These are phyloP conservation scores for Trichophyton simii DNA, from an alignment of 2,329 filamentous ascomycete genomes.

Conservation along the genomic window DNA sequence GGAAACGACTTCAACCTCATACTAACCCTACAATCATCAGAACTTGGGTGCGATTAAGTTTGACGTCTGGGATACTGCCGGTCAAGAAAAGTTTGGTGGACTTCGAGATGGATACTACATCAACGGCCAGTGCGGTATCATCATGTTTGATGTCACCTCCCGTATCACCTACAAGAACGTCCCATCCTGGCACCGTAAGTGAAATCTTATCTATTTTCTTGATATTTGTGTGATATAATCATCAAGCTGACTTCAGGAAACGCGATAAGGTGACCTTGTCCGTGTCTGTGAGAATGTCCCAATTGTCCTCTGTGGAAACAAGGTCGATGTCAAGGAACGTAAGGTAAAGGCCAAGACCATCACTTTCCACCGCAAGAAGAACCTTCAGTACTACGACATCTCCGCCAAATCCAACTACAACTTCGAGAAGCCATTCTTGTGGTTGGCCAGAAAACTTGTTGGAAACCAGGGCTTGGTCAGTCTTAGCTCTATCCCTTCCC, in stretches of 20 bases:
- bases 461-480: constrained; percentile 77
- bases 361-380: constrained; percentile 99
- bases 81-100: constrained; percentile 97
- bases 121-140: constrained; percentile 97
- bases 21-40: constrained; percentile 25
- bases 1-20: background rate
- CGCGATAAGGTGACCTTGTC: constrained; percentile 71
- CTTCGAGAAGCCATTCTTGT: constrained; percentile 94
- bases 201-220: background rate
- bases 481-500: constrained; percentile 12
- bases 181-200: constrained; percentile 96
- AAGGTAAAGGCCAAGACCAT: constrained; percentile 99
- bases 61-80: constrained; percentile 98
- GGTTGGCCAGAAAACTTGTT: constrained; percentile 97
- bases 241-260: background rate
- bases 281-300: constrained; percentile 98
- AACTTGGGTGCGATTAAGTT: constrained; percentile 97
- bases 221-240: too few species aligned
- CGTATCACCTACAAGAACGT: constrained; percentile 95
- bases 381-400: constrained; percentile 99
- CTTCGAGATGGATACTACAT: constrained; percentile 98
- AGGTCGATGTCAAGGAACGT: constrained; percentile 98
- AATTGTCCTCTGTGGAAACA: constrained; percentile 95
- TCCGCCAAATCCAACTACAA: constrained; percentile 97
- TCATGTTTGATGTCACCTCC: constrained; percentile 99